Base-by-base conservation (phyloP, 2,329 filamentous ascomycete genomes). In the Alternaria panax region DNA sequence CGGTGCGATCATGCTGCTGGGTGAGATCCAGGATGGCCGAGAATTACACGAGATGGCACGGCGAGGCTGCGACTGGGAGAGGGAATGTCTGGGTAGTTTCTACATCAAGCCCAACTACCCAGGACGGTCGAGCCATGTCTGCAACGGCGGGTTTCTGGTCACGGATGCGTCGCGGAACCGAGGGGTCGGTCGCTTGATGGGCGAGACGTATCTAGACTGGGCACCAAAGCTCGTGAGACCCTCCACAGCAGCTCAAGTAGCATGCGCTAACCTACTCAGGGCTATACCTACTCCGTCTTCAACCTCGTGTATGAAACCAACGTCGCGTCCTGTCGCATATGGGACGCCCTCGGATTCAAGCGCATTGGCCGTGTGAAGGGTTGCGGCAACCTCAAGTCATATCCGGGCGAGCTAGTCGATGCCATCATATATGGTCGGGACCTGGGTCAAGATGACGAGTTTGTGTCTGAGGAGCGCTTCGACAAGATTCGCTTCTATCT, bases 401-500 rank as follows among this genome's bases (percentile, higher is more conserved):
- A 79, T 55, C 80, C 81, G 0, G 74, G 71, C 57, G 77, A 82
- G 54, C 73, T 80, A 7, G 77, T 84, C 11, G 82, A 84, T 60
- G 82, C 82, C 22, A 84, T 84, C 70, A 83, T 84, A 58, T 84
- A 82, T 79, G 93, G 93, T 6, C 81, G 87, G 24, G 86, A 88
- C 62, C 74, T 85, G 2, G 81, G 80, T 54, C 80, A 80, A 36
- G 90, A 92, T 71, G 92, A 95, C 75, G 92, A 95, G 77, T 89
- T 92, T 76, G 90, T 94, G 71, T 93, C 90, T 78, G 93, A 97
- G 83, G 93, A 97, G 82, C 92, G 95, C 69, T 98, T 98, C 83
- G 94, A 97, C 84, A 97, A 97, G 84, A 98, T 98, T 77, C 91
- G 93, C 74, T 98, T 92, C 83, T 98, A 98, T 80, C 88, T 98